phyloP scores from a whole-genome alignment of 805 yeast species.

The Candida ortonii region DNA sequence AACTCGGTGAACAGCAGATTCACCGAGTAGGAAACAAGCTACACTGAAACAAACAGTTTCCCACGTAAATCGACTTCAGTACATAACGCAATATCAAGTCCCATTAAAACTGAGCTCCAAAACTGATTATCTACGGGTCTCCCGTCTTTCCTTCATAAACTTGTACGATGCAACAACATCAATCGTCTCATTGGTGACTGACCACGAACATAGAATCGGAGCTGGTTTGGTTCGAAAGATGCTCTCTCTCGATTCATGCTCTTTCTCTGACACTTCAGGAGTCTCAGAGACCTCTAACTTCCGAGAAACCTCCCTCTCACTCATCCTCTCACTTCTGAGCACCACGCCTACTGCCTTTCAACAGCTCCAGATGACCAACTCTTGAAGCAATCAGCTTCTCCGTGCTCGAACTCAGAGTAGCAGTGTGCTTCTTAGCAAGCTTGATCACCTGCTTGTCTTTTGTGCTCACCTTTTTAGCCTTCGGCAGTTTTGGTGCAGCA shows the following conservation, averaged over 20 bases:
- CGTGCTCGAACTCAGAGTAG: slow-evolving; percentile 57
- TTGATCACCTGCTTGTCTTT: slow-evolving; percentile 46
- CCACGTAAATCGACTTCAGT: background rate
- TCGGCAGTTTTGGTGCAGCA: slow-evolving; percentile 72
- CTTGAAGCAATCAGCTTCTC: slow-evolving; percentile 84
- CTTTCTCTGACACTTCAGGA: no score
- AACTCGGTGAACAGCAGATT: slow-evolving; percentile 11
- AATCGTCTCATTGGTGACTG: slow-evolving; percentile 21
- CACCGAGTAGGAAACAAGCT: slow-evolving; percentile 10
- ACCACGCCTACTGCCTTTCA: no score
- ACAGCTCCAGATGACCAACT: slow-evolving; percentile 89
- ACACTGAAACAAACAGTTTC: slow-evolving; percentile 1
- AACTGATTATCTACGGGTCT: no score
- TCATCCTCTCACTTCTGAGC: slow-evolving; percentile 42
- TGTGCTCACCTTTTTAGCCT: slow-evolving; percentile 59
- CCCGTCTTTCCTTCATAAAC: slow-evolving; percentile 13
- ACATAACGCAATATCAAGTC: background rate
- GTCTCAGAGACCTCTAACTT: no score
- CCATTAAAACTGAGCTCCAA: no score
- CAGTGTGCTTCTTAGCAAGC: slow-evolving; percentile 54
- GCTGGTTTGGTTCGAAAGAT: background rate
- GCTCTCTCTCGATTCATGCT: no score
- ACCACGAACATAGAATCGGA: no score
- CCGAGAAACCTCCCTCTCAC: background rate
- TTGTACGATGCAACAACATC: slow-evolving; percentile 19